Conservation (phyloP, 1,284 basidiomycete genomes). For the Kwoniella shivajii region DNA sequence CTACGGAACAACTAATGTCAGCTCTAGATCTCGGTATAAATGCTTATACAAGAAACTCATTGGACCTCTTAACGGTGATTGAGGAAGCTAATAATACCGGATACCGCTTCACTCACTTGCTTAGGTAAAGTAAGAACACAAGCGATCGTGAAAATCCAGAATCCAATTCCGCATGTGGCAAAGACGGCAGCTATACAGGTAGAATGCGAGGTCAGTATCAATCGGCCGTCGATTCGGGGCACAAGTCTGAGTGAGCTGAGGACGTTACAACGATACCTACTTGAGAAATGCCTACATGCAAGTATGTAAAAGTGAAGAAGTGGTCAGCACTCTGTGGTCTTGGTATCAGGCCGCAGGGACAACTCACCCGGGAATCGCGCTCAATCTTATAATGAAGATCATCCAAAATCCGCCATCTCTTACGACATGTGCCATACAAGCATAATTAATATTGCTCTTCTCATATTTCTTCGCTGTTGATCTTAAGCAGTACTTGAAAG, state of each 20-base stretch:
- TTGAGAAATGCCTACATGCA: no score
- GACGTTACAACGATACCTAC: no score
- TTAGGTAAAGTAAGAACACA: constrained; percentile 76
- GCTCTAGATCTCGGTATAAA: neutral
- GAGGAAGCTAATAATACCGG: no score
- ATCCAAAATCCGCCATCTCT: constrained; percentile 78
- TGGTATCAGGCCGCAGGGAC: neutral
- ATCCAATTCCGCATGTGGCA: constrained; percentile 74
- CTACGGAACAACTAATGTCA: constrained; percentile 50
- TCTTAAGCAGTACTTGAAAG: constrained; percentile 57
- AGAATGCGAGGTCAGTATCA: neutral
- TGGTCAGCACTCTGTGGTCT: neutral
- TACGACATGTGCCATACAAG: constrained; percentile 73
- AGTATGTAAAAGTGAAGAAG: no score
- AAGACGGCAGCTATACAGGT: constrained; percentile 63
- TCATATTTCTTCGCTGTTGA: constrained; percentile 71
- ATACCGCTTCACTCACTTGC: constrained; percentile 42
- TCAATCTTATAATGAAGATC: constrained; percentile 70
- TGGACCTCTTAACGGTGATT: no score
- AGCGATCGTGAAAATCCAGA: constrained; percentile 64
- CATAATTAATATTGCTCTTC: constrained; percentile 70
- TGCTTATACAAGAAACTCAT: no score
- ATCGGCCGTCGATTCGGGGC: neutral
- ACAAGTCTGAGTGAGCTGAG: no score
- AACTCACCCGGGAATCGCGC: constrained; percentile 71